A percentile compares a stretch with the other conserved stretches of the same genome.
These are phyloP conservation scores for Pyronema omphalodes DNA, from an alignment of 495 filamentous ascomycete genomes.

Conservation along the genomic window DNA sequence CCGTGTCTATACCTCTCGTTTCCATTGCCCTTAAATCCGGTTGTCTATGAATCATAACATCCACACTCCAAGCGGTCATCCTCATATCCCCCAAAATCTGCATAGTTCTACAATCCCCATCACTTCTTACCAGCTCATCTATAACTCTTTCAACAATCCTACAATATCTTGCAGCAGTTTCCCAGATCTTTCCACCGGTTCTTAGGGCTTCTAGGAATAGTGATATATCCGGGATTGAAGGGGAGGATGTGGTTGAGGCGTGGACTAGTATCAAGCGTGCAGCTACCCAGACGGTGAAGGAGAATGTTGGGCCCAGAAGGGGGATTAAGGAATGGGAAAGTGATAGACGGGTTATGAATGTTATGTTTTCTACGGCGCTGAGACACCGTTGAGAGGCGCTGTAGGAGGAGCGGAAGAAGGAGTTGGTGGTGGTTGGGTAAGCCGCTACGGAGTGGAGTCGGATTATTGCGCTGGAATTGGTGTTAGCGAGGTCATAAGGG, in stretches of 20 bases:
- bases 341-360: conserved; percentile 55
- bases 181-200: conserved; percentile 66
- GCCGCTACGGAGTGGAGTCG: conserved; percentile 82
- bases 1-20: neutral
- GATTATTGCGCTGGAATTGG: conserved; percentile 47
- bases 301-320: conserved; percentile 72
- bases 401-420: conserved; percentile 72
- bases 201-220: conserved; percentile 64
- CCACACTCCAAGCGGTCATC: conserved; percentile 65
- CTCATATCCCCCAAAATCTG: conserved; percentile 81
- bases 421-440: conserved; percentile 69
- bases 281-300: conserved; percentile 84
- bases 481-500: neutral
- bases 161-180: conserved; percentile 65
- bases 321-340: conserved; percentile 50
- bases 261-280: conserved; percentile 71
- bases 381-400: conserved; percentile 65
- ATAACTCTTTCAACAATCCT: conserved; percentile 64
- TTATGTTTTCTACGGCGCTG: conserved; percentile 65
- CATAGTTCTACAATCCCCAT: conserved; percentile 12
- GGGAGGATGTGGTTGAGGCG: conserved; percentile 58
- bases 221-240: conserved; percentile 55
- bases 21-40: conserved; percentile 33
- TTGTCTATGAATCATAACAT: conserved; percentile 71
- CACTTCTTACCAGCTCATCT: conserved; percentile 45